These are phyloP conservation scores for Pugionium dolabratum DNA, from an alignment of 345 rosid genomes.

Conservation along the genomic window DNA sequence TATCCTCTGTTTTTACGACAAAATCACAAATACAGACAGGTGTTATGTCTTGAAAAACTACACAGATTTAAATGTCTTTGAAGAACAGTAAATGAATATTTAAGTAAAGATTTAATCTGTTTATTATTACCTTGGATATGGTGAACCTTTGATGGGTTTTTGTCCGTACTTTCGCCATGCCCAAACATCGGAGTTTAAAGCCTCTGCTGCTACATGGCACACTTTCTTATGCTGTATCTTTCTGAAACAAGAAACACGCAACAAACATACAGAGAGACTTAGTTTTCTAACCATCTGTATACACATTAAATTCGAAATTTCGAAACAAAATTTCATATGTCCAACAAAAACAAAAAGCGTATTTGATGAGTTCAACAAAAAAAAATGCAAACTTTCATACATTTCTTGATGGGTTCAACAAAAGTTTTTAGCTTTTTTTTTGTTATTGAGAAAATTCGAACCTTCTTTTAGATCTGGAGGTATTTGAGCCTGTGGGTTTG, in stretches of 20 bases:
- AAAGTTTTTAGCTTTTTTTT: not conserved
- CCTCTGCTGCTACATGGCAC: too few relatives aligned
- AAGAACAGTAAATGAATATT: slow-evolving; percentile 29
- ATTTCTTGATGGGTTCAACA: slow-evolving; percentile 4
- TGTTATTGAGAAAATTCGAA: slow-evolving; percentile 20
- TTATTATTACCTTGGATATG: not conserved
- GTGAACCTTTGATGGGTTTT: too few relatives aligned
- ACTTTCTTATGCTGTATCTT: slow-evolving; percentile 73
- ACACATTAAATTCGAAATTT: not conserved
- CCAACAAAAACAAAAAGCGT: not conserved
- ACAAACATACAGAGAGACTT: slow-evolving; percentile 5
- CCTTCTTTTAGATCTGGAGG: slow-evolving; percentile 89
- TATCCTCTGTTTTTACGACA: not conserved
- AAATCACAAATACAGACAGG: slow-evolving; percentile 31
- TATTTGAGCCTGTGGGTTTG: slow-evolving; percentile 49
- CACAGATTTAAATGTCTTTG: slow-evolving; percentile 26
- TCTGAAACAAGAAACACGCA: slow-evolving; percentile 44
- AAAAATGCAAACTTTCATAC: not conserved
- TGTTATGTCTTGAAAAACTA: slow-evolving; percentile 33
- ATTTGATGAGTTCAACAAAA: not conserved
- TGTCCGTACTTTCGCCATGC: too few relatives aligned
- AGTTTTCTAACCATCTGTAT: not conserved
- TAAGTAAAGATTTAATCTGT: not conserved
- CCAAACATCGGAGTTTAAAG: too few relatives aligned
- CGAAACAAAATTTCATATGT: not conserved